A percentile compares a stretch with the other conserved stretches of the same genome.
Conservation (phyloP, 768 basidiomycete species). For the Arthromyces matolae region DNA sequence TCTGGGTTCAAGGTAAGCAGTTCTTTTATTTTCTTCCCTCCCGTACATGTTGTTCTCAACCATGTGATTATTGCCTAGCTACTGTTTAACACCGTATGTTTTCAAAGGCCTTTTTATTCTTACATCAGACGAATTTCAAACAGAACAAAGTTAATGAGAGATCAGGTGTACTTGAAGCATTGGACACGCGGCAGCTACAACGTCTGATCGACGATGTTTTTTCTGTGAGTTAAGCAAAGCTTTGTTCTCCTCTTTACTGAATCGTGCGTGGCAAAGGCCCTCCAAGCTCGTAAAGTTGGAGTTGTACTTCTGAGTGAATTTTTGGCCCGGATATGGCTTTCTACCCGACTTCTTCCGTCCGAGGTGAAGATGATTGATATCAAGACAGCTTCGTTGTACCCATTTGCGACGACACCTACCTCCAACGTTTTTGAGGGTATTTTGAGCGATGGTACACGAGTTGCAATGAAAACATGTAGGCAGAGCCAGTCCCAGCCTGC, state of each 20-base stretch:
- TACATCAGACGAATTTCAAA: too few species aligned
- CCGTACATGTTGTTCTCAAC: too few species aligned
- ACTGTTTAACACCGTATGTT: too few species aligned
- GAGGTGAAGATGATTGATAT: neutral
- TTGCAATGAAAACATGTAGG: slow-evolving; percentile 9
- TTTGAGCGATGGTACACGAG: neutral
- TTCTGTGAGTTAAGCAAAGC: neutral
- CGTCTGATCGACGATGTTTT: neutral
- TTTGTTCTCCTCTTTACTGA: neutral
- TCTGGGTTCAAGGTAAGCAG: too few species aligned
- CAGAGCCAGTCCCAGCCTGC: slow-evolving; percentile 1
- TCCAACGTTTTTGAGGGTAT: slow-evolving; percentile 7
- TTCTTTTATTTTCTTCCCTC: too few species aligned
- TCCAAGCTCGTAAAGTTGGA: neutral
- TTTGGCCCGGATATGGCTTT: slow-evolving; percentile 1
- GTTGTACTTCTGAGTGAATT: neutral
- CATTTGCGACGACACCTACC: slow-evolving; percentile 3
- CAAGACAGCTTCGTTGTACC: neutral
- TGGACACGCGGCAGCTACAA: too few species aligned
- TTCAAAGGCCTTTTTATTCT: too few species aligned
- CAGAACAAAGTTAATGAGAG: too few species aligned
- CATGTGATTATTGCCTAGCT: too few species aligned
- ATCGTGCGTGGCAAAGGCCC: neutral
- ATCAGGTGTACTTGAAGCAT: too few species aligned
- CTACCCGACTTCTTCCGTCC: neutral